Evolutionary conservation across 2,329 filamentous ascomycete species (phyloP).

Genomic region (Zelopaecilomyces penicillatus): DNA sequence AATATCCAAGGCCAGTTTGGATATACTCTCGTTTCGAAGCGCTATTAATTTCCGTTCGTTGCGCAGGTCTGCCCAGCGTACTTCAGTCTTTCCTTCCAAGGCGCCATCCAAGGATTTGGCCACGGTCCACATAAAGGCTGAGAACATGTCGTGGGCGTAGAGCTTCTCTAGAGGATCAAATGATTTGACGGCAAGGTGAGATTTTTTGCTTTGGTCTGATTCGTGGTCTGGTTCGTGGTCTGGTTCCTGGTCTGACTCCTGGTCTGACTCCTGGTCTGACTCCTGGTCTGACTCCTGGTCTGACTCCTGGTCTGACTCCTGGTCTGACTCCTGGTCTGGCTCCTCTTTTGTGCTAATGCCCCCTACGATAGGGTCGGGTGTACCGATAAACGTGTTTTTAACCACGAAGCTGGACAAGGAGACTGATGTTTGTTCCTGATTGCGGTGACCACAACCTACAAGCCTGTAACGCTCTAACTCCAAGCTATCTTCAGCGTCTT

Average conservation of each 20-base stretch:
- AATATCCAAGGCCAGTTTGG: not conserved
- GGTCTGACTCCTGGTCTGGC: too few species aligned
- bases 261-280: too few species aligned
- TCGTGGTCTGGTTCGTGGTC: not conserved
- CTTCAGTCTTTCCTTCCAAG: not conserved
- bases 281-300: too few species aligned
- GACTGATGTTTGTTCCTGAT: not conserved
- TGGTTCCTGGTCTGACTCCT: too few species aligned
- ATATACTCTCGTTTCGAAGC: not conserved
- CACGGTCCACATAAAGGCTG: constrained; percentile 19
- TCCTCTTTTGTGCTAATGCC: not conserved
- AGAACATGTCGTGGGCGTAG: constrained; percentile 19
- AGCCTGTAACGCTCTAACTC: too few species aligned
- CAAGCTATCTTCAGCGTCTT: too few species aligned
- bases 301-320: too few species aligned
- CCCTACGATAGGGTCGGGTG: not conserved
- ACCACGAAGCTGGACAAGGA: too few species aligned
- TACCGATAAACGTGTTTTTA: too few species aligned
- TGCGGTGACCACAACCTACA: not conserved
- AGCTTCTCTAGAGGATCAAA: constrained; percentile 9
- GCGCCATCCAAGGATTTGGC: constrained; percentile 10
- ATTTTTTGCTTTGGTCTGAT: too few species aligned
- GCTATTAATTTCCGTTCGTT: not conserved
- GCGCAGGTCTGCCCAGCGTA: not conserved
- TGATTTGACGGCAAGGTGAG: not conserved